A percentile compares a stretch with the other conserved stretches of the same genome.
Conservation (phyloP, 768 basidiomycete genomes). For the Pulveroboletus frians region DNA sequence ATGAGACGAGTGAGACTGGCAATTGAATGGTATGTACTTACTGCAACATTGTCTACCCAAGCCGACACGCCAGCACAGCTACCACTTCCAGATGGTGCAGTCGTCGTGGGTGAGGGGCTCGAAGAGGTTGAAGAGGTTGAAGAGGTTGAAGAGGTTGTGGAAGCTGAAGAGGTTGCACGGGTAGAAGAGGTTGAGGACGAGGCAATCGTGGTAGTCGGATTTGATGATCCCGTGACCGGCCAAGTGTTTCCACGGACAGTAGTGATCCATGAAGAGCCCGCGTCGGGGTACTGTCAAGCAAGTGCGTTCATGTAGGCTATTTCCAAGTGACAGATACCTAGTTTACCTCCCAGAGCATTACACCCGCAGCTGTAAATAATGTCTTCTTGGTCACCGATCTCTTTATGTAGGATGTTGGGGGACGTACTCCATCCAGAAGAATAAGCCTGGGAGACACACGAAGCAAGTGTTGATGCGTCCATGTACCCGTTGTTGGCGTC, state of each 20-base stretch:
- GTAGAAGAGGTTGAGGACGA: too few species aligned
- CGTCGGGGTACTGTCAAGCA: constrained; percentile 33
- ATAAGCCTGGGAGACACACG: constrained; percentile 53
- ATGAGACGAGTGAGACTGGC: too few species aligned
- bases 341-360: constrained; percentile 37
- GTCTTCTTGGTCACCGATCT: neutral
- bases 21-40: too few species aligned
- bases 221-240: neutral
- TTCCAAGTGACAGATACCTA: neutral
- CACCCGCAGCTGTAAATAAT: constrained; percentile 31
- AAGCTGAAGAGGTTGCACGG: too few species aligned
- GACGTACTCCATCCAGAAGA: constrained; percentile 12
- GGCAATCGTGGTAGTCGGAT: neutral
- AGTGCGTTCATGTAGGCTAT: neutral
- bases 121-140: too few species aligned
- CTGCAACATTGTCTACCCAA: too few species aligned
- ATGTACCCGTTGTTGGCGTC: constrained; percentile 58
- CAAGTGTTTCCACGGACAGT: constrained; percentile 9
- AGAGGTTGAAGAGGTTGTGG: too few species aligned
- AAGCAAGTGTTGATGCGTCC: constrained; percentile 47
- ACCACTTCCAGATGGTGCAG: too few species aligned
- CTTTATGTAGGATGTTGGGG: neutral
- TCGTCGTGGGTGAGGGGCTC: too few species aligned
- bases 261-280: constrained; percentile 33
- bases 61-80: too few species aligned